Percentiles rank a stretch among this genome's conserved stretches.
phyloP scores from a whole-genome alignment of 345 rosid genomes.

The Gossypium turneri region DNA sequence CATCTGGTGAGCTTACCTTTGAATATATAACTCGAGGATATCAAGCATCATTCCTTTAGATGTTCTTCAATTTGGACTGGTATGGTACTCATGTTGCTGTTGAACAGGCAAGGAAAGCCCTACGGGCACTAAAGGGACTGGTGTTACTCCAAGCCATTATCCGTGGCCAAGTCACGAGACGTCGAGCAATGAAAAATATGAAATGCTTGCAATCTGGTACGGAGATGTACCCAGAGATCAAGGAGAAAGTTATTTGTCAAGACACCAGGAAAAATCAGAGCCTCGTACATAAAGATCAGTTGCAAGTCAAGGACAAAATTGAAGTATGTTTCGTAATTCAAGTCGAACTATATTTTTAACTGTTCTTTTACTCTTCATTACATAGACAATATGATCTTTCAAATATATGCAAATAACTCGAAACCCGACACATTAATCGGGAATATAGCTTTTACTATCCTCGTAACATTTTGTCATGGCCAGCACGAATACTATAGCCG shows the following conservation, averaged over 20 bases:
- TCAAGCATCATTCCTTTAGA: neutral
- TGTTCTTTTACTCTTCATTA: neutral
- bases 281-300: constrained; percentile 29
- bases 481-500: constrained; percentile 40
- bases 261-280: constrained; percentile 27
- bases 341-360: neutral
- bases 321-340: constrained; percentile 28
- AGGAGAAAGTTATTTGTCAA: constrained; percentile 18
- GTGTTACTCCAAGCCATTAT: constrained; percentile 85
- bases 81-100: constrained; percentile 12
- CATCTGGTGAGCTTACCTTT: constrained; percentile 52
- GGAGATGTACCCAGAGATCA: constrained; percentile 24
- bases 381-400: neutral
- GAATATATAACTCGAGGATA: no score
- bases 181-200: constrained; percentile 23
- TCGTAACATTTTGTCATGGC: neutral
- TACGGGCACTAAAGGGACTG: constrained; percentile 71
- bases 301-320: constrained; percentile 31
- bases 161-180: constrained; percentile 68
- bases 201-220: constrained; percentile 29
- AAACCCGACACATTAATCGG: no score
- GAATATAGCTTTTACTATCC: neutral
- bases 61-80: constrained; percentile 6
- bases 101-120: constrained; percentile 85
- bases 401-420: no score